Base-by-base conservation (phyloP, 495 filamentous ascomycete genomes). In the Neurospora sp. region DNA sequence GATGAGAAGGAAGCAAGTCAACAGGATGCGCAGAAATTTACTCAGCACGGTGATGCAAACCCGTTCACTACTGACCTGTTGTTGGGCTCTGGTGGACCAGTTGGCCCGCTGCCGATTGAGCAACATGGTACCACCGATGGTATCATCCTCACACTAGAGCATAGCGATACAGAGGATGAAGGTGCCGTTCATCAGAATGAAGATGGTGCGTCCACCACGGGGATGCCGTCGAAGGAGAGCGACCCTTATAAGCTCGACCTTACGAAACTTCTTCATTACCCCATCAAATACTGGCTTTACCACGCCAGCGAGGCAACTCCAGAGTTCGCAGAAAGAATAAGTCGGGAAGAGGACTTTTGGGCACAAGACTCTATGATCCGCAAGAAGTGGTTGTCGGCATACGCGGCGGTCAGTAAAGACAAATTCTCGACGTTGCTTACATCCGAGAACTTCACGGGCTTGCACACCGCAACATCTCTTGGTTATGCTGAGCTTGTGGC, bases 311-410 rank as follows among this genome's bases (percentile, higher is more conserved):
- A 81, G 31, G 81, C 81, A 16, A 83, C 81, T 4, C 75, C 44
- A 14, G 81, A 81, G 39, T 79, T 82, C 39, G 81, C 78, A 3
- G 79, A 83, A 16, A 75, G 79, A 42, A 71, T 83, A 23, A 80
- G 79, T 46, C n/a, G 77, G 1, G 79, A 83, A 40, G 69, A 79
- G 10, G 77, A 77, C n/a, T 83, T 83, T 69, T 83, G 81, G 81
- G 74, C 76, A 12, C 72, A 62, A 0, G 77, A 79, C 31, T 82
- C 81, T n/a, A 39, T 62, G 1, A 75, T 79, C 40, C 79, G 81
- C n/a, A 78, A 75, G 20, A 76, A 76, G 14, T 83, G 81, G 81
- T 72, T 81, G 11, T 71, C 71, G 23, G 77, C 78, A 37, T 81
- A 83, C 18, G 77, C 71, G n/a, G 74, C 75, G 5, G 66, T 81